Percentiles rank a stretch among this genome's conserved stretches.
Conservation (phyloP, 176 grass and related monocot genomes). For the Cymbopogon citratus region DNA sequence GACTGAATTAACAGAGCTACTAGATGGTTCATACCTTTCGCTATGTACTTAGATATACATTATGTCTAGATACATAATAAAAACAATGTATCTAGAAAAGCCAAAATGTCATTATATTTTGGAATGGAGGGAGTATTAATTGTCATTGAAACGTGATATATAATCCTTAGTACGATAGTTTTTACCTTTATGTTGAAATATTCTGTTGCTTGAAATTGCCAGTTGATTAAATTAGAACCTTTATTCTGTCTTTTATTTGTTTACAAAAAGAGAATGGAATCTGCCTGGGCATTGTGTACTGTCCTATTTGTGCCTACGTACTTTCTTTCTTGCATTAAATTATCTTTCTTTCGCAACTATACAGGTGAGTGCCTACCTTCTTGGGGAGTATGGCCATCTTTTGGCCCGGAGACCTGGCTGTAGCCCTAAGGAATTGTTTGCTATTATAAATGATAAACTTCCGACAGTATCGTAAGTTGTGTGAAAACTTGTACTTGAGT, state of each 20-base stretch:
- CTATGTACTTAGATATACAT: too few species aligned
- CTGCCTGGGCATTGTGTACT: not conserved
- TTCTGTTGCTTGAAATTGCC: not conserved
- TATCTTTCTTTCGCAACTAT: slow-evolving; percentile 23
- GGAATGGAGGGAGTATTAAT: not conserved
- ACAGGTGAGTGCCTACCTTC: slow-evolving; percentile 96
- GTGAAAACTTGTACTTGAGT: slow-evolving; percentile 14
- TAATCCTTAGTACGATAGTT: not conserved
- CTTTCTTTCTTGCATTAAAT: slow-evolving; percentile 4
- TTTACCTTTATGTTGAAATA: not conserved
- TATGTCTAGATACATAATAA: too few species aligned
- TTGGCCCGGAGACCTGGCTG: slow-evolving; percentile 86
- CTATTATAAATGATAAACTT: slow-evolving; percentile 92
- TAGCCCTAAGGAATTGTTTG: slow-evolving; percentile 94
- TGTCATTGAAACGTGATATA: not conserved
- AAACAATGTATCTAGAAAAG: too few species aligned
- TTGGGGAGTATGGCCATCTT: slow-evolving; percentile 98
- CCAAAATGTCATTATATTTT: too few species aligned
- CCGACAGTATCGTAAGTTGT: slow-evolving; percentile 88
- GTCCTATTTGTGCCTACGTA: not conserved
- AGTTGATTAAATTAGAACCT: slow-evolving; percentile 8
- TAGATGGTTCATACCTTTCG: not conserved
- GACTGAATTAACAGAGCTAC: not conserved
- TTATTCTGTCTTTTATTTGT: slow-evolving; percentile 5
- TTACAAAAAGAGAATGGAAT: slow-evolving; percentile 7